Evolutionary conservation across 768 basidiomycete genomes (phyloP).

Genomic region (Lepiota venenata): DNA sequence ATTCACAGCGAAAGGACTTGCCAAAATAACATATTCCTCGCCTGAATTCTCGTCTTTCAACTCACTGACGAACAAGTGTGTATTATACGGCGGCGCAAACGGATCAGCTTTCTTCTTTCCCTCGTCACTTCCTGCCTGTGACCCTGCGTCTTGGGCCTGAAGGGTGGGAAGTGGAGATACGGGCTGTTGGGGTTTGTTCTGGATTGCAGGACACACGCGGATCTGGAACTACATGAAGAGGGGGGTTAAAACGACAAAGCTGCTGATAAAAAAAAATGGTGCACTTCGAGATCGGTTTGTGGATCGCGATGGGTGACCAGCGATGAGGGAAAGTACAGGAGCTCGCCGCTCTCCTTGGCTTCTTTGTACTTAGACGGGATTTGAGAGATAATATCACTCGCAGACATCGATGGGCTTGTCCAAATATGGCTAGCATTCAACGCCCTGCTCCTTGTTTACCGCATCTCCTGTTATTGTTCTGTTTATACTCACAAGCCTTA

Average conservation of each 20-base stretch:
- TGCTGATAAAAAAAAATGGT: constrained; percentile 10
- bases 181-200: constrained; percentile 66
- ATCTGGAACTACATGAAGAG: constrained; percentile 69
- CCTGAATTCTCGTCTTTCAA: constrained; percentile 57
- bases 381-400: constrained; percentile 50
- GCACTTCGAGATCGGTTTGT: constrained; percentile 66
- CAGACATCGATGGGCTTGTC: constrained; percentile 24
- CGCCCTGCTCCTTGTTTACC: no score
- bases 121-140: constrained; percentile 18
- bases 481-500: neutral
- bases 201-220: constrained; percentile 79
- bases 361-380: constrained; percentile 54
- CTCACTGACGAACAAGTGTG: constrained; percentile 73
- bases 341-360: constrained; percentile 60
- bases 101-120: constrained; percentile 51
- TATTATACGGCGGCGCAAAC: constrained; percentile 84
- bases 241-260: neutral
- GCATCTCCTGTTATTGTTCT: neutral
- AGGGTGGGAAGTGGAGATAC: constrained; percentile 22
- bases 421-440: neutral
- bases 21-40: constrained; percentile 66
- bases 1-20: constrained; percentile 29
- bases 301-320: constrained; percentile 44
- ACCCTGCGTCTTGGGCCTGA: constrained; percentile 21
- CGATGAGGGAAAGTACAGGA: constrained; percentile 78